Evolutionary conservation across 2,329 filamentous ascomycete genomes (phyloP).

Genomic region (Aspergillus nomiae): DNA sequence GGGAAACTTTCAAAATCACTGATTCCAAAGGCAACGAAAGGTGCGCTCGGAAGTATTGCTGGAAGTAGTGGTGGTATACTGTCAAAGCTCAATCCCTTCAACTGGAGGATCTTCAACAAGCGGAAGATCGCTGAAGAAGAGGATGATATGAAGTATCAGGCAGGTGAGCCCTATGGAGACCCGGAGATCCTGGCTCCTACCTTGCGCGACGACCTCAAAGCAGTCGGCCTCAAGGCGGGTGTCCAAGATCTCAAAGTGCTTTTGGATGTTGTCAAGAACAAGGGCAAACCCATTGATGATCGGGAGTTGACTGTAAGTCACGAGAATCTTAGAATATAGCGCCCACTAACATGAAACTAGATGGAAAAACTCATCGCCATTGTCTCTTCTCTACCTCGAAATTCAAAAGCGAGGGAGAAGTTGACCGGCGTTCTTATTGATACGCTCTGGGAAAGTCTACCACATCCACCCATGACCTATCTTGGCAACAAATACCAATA

Average conservation of each 20-base stretch:
- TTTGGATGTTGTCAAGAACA: constrained; percentile 11
- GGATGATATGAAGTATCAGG: constrained; percentile 16
- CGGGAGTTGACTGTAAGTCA: constrained; percentile 10
- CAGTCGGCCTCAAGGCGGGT: constrained; percentile 58
- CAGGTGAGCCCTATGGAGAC: constrained; percentile 11
- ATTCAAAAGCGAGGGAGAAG: constrained; percentile 6
- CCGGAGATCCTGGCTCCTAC: constrained; percentile 63
- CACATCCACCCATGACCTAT: constrained; percentile 12
- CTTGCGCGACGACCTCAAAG: constrained; percentile 67
- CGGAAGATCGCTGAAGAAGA: constrained; percentile 13
- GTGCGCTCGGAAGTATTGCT: constrained; percentile 9
- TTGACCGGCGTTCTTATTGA: constrained; percentile 11
- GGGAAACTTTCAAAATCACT: background rate
- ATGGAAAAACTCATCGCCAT: constrained; percentile 13
- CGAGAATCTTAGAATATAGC: background rate
- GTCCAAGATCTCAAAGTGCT: constrained; percentile 10
- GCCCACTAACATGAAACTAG: background rate
- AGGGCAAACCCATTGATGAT: constrained; percentile 15
- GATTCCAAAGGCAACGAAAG: background rate
- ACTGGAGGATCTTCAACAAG: constrained; percentile 10
- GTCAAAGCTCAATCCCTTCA: constrained; percentile 10
- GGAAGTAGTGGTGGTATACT: constrained; percentile 7
- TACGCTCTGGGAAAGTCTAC: constrained; percentile 10
- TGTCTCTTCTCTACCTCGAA: constrained; percentile 6
- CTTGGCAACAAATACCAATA: constrained; percentile 13